Percentiles rank a stretch among this genome's conserved stretches.
Conservation (phyloP, 139 green algal species). For the Eudorina sp. region DNA sequence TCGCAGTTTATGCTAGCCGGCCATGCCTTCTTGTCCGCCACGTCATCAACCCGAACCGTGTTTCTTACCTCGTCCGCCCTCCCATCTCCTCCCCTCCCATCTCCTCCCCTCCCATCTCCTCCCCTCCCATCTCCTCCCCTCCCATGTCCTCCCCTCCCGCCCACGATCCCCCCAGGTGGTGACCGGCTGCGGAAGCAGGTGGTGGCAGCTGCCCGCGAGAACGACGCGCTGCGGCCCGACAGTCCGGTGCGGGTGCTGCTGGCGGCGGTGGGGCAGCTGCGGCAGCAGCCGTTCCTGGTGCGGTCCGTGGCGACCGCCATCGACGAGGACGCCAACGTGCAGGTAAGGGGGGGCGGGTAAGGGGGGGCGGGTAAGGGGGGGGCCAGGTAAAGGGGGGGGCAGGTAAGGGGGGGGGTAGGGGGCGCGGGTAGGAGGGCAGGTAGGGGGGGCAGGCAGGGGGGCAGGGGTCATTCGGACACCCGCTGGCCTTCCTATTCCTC, state of each 20-base stretch:
- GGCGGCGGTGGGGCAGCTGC: constrained; percentile 18
- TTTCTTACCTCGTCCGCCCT: too few species aligned
- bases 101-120: not conserved
- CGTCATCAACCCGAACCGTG: too few species aligned
- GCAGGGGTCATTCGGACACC: too few species aligned
- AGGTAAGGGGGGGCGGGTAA: not conserved
- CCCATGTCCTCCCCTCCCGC: not conserved
- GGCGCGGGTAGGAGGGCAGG: not conserved
- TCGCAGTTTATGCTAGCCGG: too few species aligned
- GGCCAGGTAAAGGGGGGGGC: not conserved
- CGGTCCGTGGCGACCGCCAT: constrained; percentile 31
- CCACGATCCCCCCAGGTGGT: constrained; percentile 24
- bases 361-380: not conserved
- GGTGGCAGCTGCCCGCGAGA: constrained; percentile 48
- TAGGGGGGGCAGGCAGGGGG: not conserved
- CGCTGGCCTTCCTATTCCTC: too few species aligned
- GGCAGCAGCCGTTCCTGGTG: constrained; percentile 42
- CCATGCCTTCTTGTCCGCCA: too few species aligned
- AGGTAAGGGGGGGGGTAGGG: not conserved
- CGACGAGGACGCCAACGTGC: constrained; percentile 51
- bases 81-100: not conserved
- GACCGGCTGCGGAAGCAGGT: constrained; percentile 60
- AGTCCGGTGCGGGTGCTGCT: constrained; percentile 55
- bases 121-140: not conserved
- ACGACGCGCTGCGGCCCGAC: constrained; percentile 16